These are phyloP conservation scores for Hygrocybe punicea DNA, from an alignment of 768 basidiomycete genomes.

Conservation along the genomic window DNA sequence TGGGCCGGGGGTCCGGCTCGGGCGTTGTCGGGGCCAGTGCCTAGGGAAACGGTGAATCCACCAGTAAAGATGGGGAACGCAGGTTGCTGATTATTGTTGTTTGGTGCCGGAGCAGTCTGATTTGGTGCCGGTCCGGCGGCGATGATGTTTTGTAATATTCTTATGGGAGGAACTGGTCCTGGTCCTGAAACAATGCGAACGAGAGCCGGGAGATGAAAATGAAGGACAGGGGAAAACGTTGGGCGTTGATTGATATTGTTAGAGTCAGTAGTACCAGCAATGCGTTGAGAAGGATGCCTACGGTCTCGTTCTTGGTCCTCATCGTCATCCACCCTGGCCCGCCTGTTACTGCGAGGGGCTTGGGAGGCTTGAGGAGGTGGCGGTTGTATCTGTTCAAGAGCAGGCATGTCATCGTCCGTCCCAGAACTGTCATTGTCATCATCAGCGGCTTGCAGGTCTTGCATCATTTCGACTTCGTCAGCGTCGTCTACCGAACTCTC, in stretches of 20 bases:
- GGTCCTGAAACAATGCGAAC: constrained; percentile 4
- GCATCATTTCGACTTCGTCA: constrained; percentile 29
- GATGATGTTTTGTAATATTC: constrained; percentile 19
- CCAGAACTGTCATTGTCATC: constrained; percentile 28
- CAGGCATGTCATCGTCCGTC: constrained; percentile 21
- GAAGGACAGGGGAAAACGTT: constrained; percentile 18
- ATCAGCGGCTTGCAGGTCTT: constrained; percentile 24
- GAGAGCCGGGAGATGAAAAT: constrained; percentile 1
- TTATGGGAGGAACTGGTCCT: constrained; percentile 10
- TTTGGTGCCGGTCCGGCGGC: neutral
- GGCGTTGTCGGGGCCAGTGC: constrained; percentile 1
- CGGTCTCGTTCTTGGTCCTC: constrained; percentile 58
- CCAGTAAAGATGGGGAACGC: constrained; percentile 7
- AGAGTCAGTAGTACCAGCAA: constrained; percentile 24
- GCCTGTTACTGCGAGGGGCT: constrained; percentile 35
- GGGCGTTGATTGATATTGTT: constrained; percentile 18
- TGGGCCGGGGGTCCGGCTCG: neutral
- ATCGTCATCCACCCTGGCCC: constrained; percentile 60
- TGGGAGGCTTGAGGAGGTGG: constrained; percentile 24
- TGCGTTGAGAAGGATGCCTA: constrained; percentile 62
- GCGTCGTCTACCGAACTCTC: constrained; percentile 28
- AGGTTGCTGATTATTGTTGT: neutral
- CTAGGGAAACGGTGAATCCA: constrained; percentile 17
- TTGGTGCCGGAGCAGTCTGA: neutral
- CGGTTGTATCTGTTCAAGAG: constrained; percentile 29